A percentile compares a stretch with the other conserved stretches of the same genome.
Evolutionary conservation across 148 eudicot species (phyloP).

Genomic region (Silene uniflora): DNA sequence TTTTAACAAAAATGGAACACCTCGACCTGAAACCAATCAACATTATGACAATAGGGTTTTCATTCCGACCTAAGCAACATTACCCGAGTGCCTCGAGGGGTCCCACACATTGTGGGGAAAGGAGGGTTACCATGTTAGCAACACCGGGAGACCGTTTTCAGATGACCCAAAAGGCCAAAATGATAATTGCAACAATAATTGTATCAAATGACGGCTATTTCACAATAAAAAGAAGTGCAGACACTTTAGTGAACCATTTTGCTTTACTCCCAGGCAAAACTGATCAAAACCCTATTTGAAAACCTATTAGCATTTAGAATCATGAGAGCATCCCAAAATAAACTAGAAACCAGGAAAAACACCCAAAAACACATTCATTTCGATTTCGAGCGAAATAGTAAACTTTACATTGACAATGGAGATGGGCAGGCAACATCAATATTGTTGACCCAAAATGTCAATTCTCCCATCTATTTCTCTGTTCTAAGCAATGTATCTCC

Average conservation of each 20-base stretch:
- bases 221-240: too few relatives aligned
- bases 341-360: neutral
- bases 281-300: too few relatives aligned
- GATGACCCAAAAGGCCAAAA: too few relatives aligned
- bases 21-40: neutral
- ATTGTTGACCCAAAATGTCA: neutral
- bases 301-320: neutral
- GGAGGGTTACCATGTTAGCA: too few relatives aligned
- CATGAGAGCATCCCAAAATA: neutral
- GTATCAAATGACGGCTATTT: too few relatives aligned
- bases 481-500: conserved; percentile 11
- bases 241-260: too few relatives aligned
- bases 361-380: neutral
- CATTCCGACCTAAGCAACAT: neutral
- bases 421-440: neutral
- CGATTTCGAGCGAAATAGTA: neutral
- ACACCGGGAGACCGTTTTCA: too few relatives aligned
- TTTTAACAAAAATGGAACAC: neutral
- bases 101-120: neutral
- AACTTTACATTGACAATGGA: neutral
- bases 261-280: too few relatives aligned
- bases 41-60: neutral
- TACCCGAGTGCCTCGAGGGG: neutral
- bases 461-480: too few relatives aligned
- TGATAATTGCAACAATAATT: too few relatives aligned